A percentile compares a stretch with the other conserved stretches of the same genome.
phyloP scores from a whole-genome alignment of 2,329 filamentous ascomycete species.

The Alternaria viburni region DNA sequence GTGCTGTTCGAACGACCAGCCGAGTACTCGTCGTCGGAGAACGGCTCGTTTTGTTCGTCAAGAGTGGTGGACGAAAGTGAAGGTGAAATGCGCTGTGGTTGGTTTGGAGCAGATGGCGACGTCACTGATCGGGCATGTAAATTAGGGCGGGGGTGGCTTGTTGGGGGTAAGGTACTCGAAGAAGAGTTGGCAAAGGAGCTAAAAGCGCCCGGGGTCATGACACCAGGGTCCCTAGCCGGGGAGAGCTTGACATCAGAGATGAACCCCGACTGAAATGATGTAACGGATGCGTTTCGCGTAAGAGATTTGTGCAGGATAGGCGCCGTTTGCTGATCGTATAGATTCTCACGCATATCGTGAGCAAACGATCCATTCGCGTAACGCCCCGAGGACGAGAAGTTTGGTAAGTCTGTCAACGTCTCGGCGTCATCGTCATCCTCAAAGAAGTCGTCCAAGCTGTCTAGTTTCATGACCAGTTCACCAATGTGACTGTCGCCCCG shows the following conservation, averaged over 20 bases:
- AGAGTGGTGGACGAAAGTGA: conserved; percentile 70
- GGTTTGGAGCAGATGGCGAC: conserved; percentile 68
- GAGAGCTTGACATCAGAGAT: conserved; percentile 69
- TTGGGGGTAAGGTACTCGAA: conserved; percentile 25
- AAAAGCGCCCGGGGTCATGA: conserved; percentile 65
- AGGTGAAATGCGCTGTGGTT: conserved; percentile 54
- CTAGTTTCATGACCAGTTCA: conserved; percentile 73
- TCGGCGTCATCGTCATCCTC: conserved; percentile 53
- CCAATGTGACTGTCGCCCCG: conserved; percentile 76
- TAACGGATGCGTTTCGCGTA: conserved; percentile 71
- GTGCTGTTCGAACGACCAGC: conserved; percentile 49
- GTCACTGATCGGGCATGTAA: conserved; percentile 85
- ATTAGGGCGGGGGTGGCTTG: conserved; percentile 60
- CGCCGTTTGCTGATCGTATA: conserved; percentile 92
- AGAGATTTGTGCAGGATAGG: conserved; percentile 87
- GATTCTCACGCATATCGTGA: conserved; percentile 64
- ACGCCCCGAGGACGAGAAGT: conserved; percentile 41
- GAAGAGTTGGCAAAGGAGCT: conserved; percentile 45
- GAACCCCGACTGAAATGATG: conserved; percentile 87
- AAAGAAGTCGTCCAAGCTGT: conserved; percentile 63
- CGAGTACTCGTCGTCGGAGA: conserved; percentile 76
- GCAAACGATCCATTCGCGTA: conserved; percentile 35
- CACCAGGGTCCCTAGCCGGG: conserved; percentile 59
- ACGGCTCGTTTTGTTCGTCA: conserved; percentile 75
- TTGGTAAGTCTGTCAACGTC: conserved; percentile 40